Evolutionary conservation across 2,329 filamentous ascomycete genomes (phyloP).

Genomic region (Talaromyces sp.): DNA sequence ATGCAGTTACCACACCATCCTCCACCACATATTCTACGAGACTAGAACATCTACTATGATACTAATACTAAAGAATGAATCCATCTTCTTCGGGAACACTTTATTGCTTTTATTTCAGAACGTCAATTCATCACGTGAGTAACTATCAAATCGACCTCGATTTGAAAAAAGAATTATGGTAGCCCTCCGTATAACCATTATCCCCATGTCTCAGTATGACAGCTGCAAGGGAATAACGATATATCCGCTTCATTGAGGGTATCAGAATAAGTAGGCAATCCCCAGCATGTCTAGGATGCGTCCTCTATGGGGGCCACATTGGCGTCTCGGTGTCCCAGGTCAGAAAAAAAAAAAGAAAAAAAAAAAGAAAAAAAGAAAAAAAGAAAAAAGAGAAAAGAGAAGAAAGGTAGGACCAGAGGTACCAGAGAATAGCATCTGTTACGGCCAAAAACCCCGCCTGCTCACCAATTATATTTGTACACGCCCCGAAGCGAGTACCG

Average conservation of each 20-base stretch:
- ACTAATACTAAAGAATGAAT: too few species aligned
- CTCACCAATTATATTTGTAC: not conserved
- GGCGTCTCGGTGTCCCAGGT: not conserved
- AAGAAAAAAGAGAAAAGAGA: not conserved
- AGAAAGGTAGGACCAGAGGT: not conserved
- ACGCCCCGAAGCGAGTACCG: not conserved
- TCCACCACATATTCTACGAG: too few species aligned
- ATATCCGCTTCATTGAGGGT: not conserved
- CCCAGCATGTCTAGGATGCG: not conserved
- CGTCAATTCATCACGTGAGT: constrained; percentile 9
- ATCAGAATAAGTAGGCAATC: not conserved
- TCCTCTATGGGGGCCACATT: not conserved
- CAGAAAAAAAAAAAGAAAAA: not conserved
- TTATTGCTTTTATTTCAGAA: not conserved
- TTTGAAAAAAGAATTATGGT: not conserved
- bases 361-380: not conserved
- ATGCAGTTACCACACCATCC: too few species aligned
- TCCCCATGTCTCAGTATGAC: not conserved
- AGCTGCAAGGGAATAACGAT: not conserved
- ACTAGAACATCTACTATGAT: too few species aligned
- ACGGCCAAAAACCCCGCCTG: not conserved
- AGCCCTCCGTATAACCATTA: not conserved
- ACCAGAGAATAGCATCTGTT: not conserved
- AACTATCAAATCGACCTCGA: constrained; percentile 4
- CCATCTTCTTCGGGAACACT: too few species aligned